phyloP scores from a whole-genome alignment of 1,284 basidiomycete genomes.

The Fomitiporia mediterranea region DNA sequence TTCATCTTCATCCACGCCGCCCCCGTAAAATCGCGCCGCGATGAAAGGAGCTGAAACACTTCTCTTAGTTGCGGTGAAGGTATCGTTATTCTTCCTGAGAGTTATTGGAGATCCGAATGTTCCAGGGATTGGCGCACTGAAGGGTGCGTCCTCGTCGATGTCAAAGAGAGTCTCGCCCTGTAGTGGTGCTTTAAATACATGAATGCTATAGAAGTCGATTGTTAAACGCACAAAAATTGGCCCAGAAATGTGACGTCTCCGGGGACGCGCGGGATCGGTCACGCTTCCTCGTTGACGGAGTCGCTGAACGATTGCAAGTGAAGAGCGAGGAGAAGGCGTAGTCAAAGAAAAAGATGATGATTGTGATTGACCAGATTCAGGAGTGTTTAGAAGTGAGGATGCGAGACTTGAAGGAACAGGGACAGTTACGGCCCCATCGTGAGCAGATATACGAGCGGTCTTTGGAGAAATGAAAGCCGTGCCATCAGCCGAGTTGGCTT shows the following conservation, averaged over 20 bases:
- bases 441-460: constrained; percentile 22
- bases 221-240: constrained; percentile 19
- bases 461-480: constrained; percentile 27
- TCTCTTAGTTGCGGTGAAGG: constrained; percentile 2
- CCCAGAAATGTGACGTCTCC: constrained; percentile 46
- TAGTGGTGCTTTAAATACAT: no score
- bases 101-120: constrained; percentile 35
- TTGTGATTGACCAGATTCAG: constrained; percentile 22
- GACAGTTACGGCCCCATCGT: constrained; percentile 22
- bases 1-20: constrained; percentile 14
- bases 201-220: no score
- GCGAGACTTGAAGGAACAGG: constrained; percentile 22
- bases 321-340: constrained; percentile 64
- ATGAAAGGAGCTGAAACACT: constrained; percentile 20
- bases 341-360: constrained; percentile 35
- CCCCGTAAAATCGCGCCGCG: constrained; percentile 13
- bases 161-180: constrained; percentile 45
- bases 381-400: constrained; percentile 20
- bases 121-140: constrained; percentile 44
- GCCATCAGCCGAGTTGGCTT: constrained; percentile 38
- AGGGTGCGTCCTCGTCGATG: constrained; percentile 54
- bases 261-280: constrained; percentile 65
- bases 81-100: constrained; percentile 14
- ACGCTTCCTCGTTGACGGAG: constrained; percentile 53
- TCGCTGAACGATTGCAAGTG: constrained; percentile 51